phyloP scores from a whole-genome alignment of 139 green algal genomes.

The Volvox africanus region DNA sequence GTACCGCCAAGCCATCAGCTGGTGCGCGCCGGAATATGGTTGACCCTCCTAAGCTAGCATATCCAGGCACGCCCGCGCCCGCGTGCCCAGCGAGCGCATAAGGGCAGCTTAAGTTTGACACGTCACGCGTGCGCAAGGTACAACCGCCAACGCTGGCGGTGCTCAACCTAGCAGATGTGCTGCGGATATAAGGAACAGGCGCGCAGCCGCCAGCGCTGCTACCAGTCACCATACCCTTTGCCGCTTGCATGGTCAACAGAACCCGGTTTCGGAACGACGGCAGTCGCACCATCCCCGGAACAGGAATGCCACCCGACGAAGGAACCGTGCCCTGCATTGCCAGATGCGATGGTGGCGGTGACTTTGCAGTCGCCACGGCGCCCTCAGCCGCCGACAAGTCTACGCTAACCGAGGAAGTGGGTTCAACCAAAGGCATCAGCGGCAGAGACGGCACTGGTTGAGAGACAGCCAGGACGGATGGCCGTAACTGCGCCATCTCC shows the following conservation, averaged over 20 bases:
- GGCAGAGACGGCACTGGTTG: background rate
- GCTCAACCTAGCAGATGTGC: background rate
- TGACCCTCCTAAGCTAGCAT: background rate
- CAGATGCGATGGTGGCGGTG: background rate
- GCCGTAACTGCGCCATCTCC: background rate
- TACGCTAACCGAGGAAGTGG: background rate
- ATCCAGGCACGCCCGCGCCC: background rate
- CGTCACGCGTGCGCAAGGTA: background rate
- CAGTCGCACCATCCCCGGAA: background rate
- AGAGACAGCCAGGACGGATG: background rate
- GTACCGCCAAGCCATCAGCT: background rate
- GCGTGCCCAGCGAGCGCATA: background rate
- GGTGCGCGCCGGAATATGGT: background rate
- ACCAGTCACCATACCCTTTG: background rate
- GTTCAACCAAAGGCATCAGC: background rate
- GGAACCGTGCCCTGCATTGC: too few relatives aligned
- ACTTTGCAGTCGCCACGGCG: background rate
- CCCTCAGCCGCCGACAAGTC: background rate
- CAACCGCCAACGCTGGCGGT: background rate
- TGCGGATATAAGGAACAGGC: background rate
- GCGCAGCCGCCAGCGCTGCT: background rate
- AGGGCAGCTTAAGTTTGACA: background rate
- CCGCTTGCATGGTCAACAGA: background rate
- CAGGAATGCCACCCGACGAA: too few relatives aligned
- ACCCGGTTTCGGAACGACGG: constrained; percentile 24